Conservation (phyloP, 352 stramenopile species). For the Pythium phragmiticola region DNA sequence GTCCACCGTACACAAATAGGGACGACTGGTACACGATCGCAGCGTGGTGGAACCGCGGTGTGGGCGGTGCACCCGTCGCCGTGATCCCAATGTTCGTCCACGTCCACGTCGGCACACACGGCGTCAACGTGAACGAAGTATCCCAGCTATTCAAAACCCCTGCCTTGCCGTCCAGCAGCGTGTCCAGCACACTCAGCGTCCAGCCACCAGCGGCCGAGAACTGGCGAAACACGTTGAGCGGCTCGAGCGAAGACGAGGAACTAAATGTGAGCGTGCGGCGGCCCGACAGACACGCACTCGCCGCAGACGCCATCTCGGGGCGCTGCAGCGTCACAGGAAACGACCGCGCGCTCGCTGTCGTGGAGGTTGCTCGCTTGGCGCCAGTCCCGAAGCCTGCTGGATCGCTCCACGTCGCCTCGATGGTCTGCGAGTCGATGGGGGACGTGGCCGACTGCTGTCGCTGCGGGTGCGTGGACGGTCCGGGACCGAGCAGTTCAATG, state of each 20-base stretch:
- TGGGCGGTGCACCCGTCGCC: slow-evolving; percentile 36
- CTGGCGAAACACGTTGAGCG: slow-evolving; percentile 57
- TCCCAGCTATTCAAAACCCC: slow-evolving; percentile 54
- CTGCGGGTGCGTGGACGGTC: slow-evolving; percentile 49
- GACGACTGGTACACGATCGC: slow-evolving; percentile 52
- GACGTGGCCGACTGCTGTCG: slow-evolving; percentile 45
- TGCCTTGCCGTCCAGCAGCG: slow-evolving; percentile 33
- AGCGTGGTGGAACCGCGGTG: slow-evolving; percentile 57
- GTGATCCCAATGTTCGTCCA: slow-evolving; percentile 47
- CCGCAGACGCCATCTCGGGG: slow-evolving; percentile 38
- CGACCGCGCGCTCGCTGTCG: slow-evolving; percentile 37
- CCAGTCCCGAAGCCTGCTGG: slow-evolving; percentile 29
- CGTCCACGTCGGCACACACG: slow-evolving; percentile 52
- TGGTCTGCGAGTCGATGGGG: slow-evolving; percentile 33
- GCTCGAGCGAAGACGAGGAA: slow-evolving; percentile 34
- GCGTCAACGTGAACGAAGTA: slow-evolving; percentile 47
- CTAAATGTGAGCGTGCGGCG: slow-evolving; percentile 36
- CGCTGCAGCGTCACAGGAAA: slow-evolving; percentile 52
- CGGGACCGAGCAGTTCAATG: slow-evolving; percentile 60
- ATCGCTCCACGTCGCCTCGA: slow-evolving; percentile 51
- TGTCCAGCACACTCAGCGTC: slow-evolving; percentile 57
- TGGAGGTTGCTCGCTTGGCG: slow-evolving; percentile 32
- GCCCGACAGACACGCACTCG: slow-evolving; percentile 25
- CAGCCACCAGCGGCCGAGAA: slow-evolving; percentile 52
- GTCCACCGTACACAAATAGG: slow-evolving; percentile 73